Percentiles rank a stretch among this genome's conserved stretches.
Evolutionary conservation across 768 basidiomycete species (phyloP).

Genomic region (Psilocybe subaeruginosa): DNA sequence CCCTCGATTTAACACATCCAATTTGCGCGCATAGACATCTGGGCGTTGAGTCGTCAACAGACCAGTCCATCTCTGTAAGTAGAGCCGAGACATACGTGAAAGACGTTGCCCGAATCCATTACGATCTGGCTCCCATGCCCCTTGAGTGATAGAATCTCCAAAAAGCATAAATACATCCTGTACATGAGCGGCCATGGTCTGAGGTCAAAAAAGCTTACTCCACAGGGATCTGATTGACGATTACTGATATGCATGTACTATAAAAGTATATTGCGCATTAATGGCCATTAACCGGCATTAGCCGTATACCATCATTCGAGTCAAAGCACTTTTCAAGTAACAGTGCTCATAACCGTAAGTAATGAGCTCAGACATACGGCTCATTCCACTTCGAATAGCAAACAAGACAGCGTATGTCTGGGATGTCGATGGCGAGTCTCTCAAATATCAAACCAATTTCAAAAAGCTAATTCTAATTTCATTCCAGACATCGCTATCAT

Average conservation of each 20-base stretch:
- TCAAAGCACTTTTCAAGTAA: neutral
- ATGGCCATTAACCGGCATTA: conserved; percentile 13
- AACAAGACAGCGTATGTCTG: conserved; percentile 87
- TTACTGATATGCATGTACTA: neutral
- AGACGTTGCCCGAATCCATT: conserved; percentile 72
- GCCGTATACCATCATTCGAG: conserved; percentile 5
- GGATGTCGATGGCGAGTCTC: conserved; percentile 72
- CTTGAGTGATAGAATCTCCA: conserved; percentile 84
- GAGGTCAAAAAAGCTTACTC: neutral
- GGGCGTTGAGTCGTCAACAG: conserved; percentile 1
- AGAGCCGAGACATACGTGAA: conserved; percentile 49
- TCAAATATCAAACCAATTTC: conserved; percentile 5
- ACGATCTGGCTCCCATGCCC: conserved; percentile 51
- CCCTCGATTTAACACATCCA: conserved; percentile 89
- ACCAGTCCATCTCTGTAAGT: neutral
- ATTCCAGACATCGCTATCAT: conserved; percentile 75
- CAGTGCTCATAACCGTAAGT: neutral
- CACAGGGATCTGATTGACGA: neutral
- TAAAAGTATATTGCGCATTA: neutral
- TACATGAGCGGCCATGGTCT: conserved; percentile 54
- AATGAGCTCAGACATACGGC: conserved; percentile 24
- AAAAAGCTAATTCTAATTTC: conserved; percentile 13
- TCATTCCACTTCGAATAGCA: conserved; percentile 69
- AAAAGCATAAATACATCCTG: conserved; percentile 76
- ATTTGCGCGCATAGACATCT: conserved; percentile 80